Evolutionary conservation across 2,329 filamentous ascomycete genomes (phyloP).

Genomic region (Alternaria tenuissima): DNA sequence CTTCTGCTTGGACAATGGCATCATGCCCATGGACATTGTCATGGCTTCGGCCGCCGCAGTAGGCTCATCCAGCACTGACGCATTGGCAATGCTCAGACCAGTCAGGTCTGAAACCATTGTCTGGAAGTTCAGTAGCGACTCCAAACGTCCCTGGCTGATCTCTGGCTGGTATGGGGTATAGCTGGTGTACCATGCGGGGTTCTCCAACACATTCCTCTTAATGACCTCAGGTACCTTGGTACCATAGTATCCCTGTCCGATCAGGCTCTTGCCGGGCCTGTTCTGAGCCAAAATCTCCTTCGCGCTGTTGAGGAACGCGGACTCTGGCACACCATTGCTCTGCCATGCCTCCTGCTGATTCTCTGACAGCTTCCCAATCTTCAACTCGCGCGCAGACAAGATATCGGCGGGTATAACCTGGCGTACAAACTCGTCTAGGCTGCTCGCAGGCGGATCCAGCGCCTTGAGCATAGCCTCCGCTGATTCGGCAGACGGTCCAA

Average conservation of each 20-base stretch:
- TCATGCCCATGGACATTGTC: conserved; percentile 84
- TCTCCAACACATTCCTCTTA: conserved; percentile 90
- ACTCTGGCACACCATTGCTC: conserved; percentile 60
- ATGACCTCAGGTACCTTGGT: conserved; percentile 90
- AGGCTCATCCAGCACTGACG: conserved; percentile 87
- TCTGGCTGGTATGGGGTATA: conserved; percentile 98
- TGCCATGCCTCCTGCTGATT: conserved; percentile 56
- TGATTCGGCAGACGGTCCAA: conserved; percentile 78
- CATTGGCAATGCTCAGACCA: conserved; percentile 85
- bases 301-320: conserved; percentile 63
- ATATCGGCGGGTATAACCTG: conserved; percentile 86
- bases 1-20: conserved; percentile 76
- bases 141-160: conserved; percentile 92
- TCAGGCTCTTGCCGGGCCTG: conserved; percentile 71
- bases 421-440: conserved; percentile 81
- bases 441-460: conserved; percentile 75
- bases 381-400: conserved; percentile 70
- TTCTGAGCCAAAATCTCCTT: conserved; percentile 68
- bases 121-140: conserved; percentile 95
- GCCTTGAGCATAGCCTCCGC: conserved; percentile 80
- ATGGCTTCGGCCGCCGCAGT: conserved; percentile 95
- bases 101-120: conserved; percentile 91
- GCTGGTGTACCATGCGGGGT: conserved; percentile 96
- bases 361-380: conserved; percentile 55
- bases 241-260: conserved; percentile 87